Conservation (phyloP, 805 yeast genomes). For the Metschnikowia chrysomelidarum region DNA sequence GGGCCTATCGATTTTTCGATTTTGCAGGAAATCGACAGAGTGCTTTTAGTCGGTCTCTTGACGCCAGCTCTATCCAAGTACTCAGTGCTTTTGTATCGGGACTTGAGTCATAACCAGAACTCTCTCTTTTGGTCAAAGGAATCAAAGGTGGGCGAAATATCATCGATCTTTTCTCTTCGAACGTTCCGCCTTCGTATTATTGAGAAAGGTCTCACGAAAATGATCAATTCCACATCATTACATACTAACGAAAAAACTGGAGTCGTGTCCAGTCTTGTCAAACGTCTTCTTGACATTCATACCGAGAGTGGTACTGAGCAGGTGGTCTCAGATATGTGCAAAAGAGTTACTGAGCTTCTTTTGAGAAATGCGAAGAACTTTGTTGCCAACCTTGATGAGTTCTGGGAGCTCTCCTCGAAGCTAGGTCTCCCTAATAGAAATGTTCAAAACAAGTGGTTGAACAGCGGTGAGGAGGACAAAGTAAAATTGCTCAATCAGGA, state of each 20-base stretch:
- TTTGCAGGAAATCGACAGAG: conserved; percentile 15
- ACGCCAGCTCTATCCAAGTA: conserved; percentile 28
- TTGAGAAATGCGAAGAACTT: conserved; percentile 18
- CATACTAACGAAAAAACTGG: conserved; percentile 13
- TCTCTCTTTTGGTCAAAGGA: conserved; percentile 22
- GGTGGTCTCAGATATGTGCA: conserved; percentile 32
- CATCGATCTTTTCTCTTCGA: conserved; percentile 20
- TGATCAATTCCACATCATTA: conserved; percentile 11
- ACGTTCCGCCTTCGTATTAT: conserved; percentile 22
- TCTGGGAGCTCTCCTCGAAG: conserved; percentile 22
- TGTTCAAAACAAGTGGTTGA: conserved; percentile 24
- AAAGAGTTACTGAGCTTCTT: conserved; percentile 23
- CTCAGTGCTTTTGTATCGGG: conserved; percentile 21
- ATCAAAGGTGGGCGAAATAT: conserved; percentile 18
- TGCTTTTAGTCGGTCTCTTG: conserved; percentile 26
- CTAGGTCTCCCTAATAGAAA: conserved; percentile 29
- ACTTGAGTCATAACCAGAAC: conserved; percentile 17
- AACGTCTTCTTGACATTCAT: conserved; percentile 26
- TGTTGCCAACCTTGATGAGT: conserved; percentile 15
- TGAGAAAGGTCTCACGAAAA: conserved; percentile 20
- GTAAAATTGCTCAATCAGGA: conserved; percentile 28
- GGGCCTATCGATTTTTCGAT: conserved; percentile 17
- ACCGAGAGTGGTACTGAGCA: conserved; percentile 23
- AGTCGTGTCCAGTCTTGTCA: conserved; percentile 22
- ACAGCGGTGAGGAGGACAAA: conserved; percentile 22